Evolutionary conservation across 2,329 filamentous ascomycete species (phyloP).

Genomic region (Curvularia verruculosa): DNA sequence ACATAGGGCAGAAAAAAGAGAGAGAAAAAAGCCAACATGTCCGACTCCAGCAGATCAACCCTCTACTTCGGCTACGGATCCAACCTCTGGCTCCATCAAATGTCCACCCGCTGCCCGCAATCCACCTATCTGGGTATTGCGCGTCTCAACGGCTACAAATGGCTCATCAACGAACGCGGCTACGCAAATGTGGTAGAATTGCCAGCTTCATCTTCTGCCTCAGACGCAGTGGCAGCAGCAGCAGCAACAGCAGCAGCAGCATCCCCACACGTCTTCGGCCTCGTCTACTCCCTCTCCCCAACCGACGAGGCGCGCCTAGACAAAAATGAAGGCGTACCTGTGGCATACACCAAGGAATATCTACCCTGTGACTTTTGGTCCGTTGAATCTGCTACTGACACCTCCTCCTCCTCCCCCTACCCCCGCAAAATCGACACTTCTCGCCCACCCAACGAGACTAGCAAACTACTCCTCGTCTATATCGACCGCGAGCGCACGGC

Average conservation of each 20-base stretch:
- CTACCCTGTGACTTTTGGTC: constrained; percentile 55
- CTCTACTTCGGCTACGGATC: constrained; percentile 75
- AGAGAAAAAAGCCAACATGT: constrained; percentile 9
- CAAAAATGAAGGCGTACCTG: constrained; percentile 66
- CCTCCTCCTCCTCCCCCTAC: background rate
- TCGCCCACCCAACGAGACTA: constrained; percentile 23
- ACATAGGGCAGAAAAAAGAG: no score
- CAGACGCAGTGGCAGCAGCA: no score
- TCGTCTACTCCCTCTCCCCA: constrained; percentile 39
- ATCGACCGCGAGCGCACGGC: constrained; percentile 57
- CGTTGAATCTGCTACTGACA: background rate
- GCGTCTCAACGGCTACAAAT: constrained; percentile 62
- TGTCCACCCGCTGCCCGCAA: constrained; percentile 64
- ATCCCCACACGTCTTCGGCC: constrained; percentile 46
- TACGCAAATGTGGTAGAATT: constrained; percentile 71
- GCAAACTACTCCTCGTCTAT: constrained; percentile 62
- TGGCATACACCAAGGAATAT: constrained; percentile 63
- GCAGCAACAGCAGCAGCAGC: background rate
- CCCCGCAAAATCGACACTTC: constrained; percentile 25
- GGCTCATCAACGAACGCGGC: constrained; percentile 70
- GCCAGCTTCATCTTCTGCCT: constrained; percentile 3
- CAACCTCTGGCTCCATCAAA: constrained; percentile 71
- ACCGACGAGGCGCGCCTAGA: constrained; percentile 43
- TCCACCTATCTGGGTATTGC: constrained; percentile 64
- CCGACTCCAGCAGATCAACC: constrained; percentile 23